Percentiles rank a stretch among this genome's conserved stretches.
Evolutionary conservation across 768 basidiomycete genomes (phyloP).

Genomic region (Leucocoprinus sp.): DNA sequence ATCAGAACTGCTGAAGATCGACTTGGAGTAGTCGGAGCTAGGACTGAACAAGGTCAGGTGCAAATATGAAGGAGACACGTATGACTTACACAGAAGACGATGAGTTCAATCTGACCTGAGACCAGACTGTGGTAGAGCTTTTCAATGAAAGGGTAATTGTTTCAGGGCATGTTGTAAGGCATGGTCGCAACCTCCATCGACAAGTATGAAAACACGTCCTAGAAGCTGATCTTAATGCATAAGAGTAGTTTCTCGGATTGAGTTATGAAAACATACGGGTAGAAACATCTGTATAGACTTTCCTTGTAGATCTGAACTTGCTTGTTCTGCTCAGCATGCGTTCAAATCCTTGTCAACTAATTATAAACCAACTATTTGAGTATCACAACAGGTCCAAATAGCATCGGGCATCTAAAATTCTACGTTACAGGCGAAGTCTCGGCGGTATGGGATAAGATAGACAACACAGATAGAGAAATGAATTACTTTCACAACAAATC

Average conservation of each 20-base stretch:
- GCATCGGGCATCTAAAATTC: no score
- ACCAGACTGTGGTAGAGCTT: neutral
- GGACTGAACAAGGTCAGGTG: neutral
- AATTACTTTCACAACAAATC: conserved; percentile 1
- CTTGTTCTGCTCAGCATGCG: no score
- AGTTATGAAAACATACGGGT: no score
- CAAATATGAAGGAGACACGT: neutral
- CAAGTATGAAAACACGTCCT: neutral
- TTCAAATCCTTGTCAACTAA: neutral
- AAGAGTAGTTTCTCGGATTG: no score
- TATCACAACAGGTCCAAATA: conserved; percentile 4
- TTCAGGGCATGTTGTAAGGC: neutral
- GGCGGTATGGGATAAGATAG: neutral
- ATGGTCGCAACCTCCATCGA: neutral
- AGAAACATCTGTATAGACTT: no score
- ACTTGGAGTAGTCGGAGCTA: neutral
- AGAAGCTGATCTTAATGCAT: neutral
- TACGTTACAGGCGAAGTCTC: no score
- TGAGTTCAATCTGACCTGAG: conserved; percentile 2
- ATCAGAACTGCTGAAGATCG: conserved; percentile 11
- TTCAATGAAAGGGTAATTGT: neutral
- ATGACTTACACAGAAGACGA: conserved; percentile 2
- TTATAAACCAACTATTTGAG: neutral
- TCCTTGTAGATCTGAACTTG: no score
- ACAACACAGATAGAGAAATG: neutral